Percentiles rank a stretch among this genome's conserved stretches.
phyloP scores from a whole-genome alignment of 192 early-diverging fungal genomes.

The Entomortierella lignicola region DNA sequence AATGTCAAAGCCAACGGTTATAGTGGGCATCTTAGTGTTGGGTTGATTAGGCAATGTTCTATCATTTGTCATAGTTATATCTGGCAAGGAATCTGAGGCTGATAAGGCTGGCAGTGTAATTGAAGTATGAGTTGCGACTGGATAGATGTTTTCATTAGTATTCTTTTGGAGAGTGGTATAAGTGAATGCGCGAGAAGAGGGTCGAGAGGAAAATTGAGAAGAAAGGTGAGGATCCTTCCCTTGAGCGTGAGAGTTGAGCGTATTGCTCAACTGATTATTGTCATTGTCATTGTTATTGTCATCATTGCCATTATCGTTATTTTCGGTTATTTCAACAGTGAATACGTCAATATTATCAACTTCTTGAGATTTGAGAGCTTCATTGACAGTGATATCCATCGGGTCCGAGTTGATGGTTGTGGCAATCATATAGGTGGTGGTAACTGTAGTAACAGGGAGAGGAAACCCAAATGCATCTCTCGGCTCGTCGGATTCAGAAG shows the following conservation, averaged over 20 bases:
- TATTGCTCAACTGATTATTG: not conserved
- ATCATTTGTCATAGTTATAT: not conserved
- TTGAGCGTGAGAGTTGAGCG: not conserved
- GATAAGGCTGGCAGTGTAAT: not conserved
- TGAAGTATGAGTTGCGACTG: slow-evolving; percentile 3
- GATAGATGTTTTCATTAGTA: not conserved
- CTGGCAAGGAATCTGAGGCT: not conserved
- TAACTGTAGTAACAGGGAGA: slow-evolving; percentile 22
- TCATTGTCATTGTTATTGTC: not conserved
- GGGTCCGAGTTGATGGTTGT: too few species aligned
- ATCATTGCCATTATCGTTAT: not conserved
- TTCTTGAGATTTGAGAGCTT: too few species aligned
- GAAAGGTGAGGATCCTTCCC: not conserved
- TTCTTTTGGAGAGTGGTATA: not conserved
- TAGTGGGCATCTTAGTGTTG: not conserved
- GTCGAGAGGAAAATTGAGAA: not conserved
- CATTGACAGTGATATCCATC: too few species aligned
- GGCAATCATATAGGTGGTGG: not conserved
- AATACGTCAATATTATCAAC: too few species aligned
- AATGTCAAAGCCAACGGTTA: slow-evolving; percentile 14
- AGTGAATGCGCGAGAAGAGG: slow-evolving; percentile 3
- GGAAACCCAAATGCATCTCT: slow-evolving; percentile 44
- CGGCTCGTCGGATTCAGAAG: slow-evolving; percentile 15
- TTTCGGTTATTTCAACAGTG: too few species aligned
- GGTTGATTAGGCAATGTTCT: not conserved